These are phyloP conservation scores for Coemansia biformis DNA, from an alignment of 192 early-diverging fungal species.

Conservation along the genomic window DNA sequence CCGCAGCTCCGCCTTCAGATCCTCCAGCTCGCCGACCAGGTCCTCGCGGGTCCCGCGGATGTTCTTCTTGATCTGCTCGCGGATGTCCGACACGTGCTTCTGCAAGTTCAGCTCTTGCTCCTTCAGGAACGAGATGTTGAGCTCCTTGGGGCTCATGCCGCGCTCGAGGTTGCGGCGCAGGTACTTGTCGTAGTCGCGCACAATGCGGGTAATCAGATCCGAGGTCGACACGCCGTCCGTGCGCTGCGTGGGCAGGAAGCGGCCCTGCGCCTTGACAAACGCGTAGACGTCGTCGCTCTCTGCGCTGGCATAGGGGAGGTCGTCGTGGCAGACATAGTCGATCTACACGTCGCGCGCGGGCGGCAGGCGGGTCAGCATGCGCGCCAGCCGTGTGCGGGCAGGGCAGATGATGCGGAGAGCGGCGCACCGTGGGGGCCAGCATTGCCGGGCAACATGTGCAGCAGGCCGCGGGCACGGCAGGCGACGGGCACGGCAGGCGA, in stretches of 20 bases:
- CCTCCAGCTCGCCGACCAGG: constrained; percentile 57
- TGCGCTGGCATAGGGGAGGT: constrained; percentile 65
- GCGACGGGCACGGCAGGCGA: too few relatives aligned
- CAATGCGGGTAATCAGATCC: constrained; percentile 78
- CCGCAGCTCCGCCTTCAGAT: constrained; percentile 59
- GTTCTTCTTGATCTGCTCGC: constrained; percentile 64
- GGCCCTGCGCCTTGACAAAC: constrained; percentile 72
- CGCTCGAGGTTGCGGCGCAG: constrained; percentile 79
- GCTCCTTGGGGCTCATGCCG: constrained; percentile 72
- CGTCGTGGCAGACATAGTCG: constrained; percentile 82
- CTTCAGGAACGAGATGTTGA: constrained; percentile 77
- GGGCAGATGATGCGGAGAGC: too few relatives aligned
- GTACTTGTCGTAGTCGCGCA: constrained; percentile 79
- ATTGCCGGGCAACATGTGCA: too few relatives aligned
- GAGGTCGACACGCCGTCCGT: constrained; percentile 80
- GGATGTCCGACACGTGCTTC: constrained; percentile 66
- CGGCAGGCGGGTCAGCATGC: too few relatives aligned
- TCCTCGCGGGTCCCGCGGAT: constrained; percentile 61
- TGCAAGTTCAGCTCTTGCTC: constrained; percentile 71
- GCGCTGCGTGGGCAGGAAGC: constrained; percentile 59
- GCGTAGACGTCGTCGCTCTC: constrained; percentile 72
- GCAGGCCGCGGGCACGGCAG: too few relatives aligned
- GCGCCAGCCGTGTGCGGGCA: too few relatives aligned
- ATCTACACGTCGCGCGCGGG: constrained; percentile 50
- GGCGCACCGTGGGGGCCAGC: too few relatives aligned